Percentiles rank a stretch among this genome's conserved stretches.
phyloP scores from a whole-genome alignment of 805 yeast genomes.

The Grigorovia humatica region DNA sequence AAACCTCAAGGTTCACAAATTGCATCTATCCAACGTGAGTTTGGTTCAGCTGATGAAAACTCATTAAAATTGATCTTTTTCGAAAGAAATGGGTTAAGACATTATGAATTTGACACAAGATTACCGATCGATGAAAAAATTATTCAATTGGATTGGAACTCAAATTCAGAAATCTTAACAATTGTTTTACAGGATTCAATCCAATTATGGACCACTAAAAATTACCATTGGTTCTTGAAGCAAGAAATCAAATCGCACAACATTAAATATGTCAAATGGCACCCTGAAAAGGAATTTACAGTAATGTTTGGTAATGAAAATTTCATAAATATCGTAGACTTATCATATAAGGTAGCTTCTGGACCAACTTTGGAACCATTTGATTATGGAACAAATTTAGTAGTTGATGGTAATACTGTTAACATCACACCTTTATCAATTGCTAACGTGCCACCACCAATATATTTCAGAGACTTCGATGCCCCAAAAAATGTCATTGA shows the following conservation, averaged over 20 bases:
- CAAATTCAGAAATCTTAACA: slow-evolving; percentile 69
- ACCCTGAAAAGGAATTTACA: slow-evolving; percentile 78
- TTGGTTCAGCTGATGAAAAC: slow-evolving; percentile 32
- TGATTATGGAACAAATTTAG: slow-evolving; percentile 72
- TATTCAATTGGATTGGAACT: slow-evolving; percentile 61
- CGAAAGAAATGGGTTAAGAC: slow-evolving; percentile 88
- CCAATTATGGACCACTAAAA: slow-evolving; percentile 86
- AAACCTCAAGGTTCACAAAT: slow-evolving; percentile 83
- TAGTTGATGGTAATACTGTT: slow-evolving; percentile 64
- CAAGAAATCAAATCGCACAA: slow-evolving; percentile 46
- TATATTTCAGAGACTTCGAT: slow-evolving; percentile 58
- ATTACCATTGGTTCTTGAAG: slow-evolving; percentile 92
- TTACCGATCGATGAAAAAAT: slow-evolving; percentile 43
- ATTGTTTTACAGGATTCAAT: slow-evolving; percentile 50
- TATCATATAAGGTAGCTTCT: slow-evolving; percentile 48
- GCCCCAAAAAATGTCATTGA: slow-evolving; percentile 47
- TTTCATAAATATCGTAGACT: slow-evolving; percentile 52
- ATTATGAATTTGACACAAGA: slow-evolving; percentile 72
- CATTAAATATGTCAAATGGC: slow-evolving; percentile 54
- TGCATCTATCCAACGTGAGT: slow-evolving; percentile 66
- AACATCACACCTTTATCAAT: slow-evolving; percentile 71
- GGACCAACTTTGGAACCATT: slow-evolving; percentile 63
- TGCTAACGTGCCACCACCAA: slow-evolving; percentile 94
- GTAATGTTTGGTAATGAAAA: slow-evolving; percentile 51
- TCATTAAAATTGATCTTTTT: slow-evolving; percentile 55